Evolutionary conservation across 768 basidiomycete genomes (phyloP).

Genomic region (Lepiota venenata): DNA sequence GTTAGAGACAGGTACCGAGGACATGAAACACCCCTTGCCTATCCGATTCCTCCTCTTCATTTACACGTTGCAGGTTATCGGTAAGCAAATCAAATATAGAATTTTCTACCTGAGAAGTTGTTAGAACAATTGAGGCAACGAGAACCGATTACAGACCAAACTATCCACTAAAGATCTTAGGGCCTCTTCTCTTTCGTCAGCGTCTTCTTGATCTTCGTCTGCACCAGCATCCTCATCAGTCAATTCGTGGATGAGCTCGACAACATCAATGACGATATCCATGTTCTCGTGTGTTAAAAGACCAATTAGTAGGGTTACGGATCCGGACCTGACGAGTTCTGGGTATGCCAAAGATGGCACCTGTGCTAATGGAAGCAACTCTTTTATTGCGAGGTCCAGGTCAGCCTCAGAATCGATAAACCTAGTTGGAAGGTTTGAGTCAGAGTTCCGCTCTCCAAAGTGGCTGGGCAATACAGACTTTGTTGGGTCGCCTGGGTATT

Average conservation of each 20-base stretch:
- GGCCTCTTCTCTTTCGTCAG: constrained; percentile 59
- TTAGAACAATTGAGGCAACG: not conserved
- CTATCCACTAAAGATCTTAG: constrained; percentile 72
- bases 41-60: constrained; percentile 89
- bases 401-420: constrained; percentile 99
- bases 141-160: constrained; percentile 50
- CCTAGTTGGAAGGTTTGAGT: constrained; percentile 36
- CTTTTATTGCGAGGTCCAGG: constrained; percentile 83
- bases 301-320: constrained; percentile 68
- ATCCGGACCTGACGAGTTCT: constrained; percentile 78
- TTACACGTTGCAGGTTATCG: constrained; percentile 83
- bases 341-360: constrained; percentile 81
- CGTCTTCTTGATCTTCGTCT: constrained; percentile 62
- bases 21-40: constrained; percentile 91
- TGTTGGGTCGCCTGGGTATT: constrained; percentile 87
- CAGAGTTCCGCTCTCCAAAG: not conserved
- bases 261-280: constrained; percentile 95
- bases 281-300: constrained; percentile 94
- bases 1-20: constrained; percentile 47
- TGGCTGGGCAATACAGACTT: constrained; percentile 49
- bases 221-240: constrained; percentile 95
- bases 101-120: constrained; percentile 60
- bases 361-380: constrained; percentile 86
- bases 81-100: constrained; percentile 87
- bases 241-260: constrained; percentile 89